Evolutionary conservation across 1,139 yeast species (phyloP).

Genomic region (Scheffersomyces segobiensis): DNA sequence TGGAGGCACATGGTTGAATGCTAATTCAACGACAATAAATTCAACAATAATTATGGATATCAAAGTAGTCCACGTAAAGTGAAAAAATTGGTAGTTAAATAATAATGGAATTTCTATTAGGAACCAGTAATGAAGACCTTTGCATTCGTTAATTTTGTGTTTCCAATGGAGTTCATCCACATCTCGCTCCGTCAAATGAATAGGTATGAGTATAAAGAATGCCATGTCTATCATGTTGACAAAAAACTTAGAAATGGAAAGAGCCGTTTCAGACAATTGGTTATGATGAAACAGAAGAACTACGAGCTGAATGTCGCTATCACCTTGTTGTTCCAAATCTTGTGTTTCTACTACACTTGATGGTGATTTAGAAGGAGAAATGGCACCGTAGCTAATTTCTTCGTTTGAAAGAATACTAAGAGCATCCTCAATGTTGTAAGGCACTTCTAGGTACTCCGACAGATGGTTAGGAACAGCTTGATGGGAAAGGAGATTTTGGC

Average conservation of each 20-base stretch:
- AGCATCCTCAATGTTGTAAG: slow-evolving; percentile 29
- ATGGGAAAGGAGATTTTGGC: not conserved
- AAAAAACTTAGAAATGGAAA: slow-evolving; percentile 16
- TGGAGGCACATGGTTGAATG: slow-evolving; percentile 3
- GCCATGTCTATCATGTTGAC: slow-evolving; percentile 18
- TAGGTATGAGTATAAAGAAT: slow-evolving; percentile 24
- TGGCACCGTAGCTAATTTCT: slow-evolving; percentile 8
- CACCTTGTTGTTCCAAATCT: not conserved
- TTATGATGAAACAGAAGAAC: not conserved
- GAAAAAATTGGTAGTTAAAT: slow-evolving; percentile 17
- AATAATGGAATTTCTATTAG: slow-evolving; percentile 19
- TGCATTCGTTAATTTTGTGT: slow-evolving; percentile 2
- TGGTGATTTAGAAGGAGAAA: slow-evolving; percentile 8
- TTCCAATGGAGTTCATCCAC: slow-evolving; percentile 4
- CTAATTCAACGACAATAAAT: slow-evolving; percentile 4
- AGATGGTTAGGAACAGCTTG: not conserved
- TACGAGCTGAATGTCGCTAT: not conserved
- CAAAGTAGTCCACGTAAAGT: slow-evolving; percentile 10
- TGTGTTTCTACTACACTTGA: not conserved
- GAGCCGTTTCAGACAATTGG: slow-evolving; percentile 11
- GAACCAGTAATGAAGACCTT: slow-evolving; percentile 19
- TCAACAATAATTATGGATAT: slow-evolving; percentile 9
- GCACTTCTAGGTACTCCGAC: slow-evolving; percentile 8
- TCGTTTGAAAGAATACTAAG: slow-evolving; percentile 23
- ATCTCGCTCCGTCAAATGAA: slow-evolving; percentile 4